Conservation (phyloP, 2,329 filamentous ascomycete genomes). For the Pseudocercospora eumusae region DNA sequence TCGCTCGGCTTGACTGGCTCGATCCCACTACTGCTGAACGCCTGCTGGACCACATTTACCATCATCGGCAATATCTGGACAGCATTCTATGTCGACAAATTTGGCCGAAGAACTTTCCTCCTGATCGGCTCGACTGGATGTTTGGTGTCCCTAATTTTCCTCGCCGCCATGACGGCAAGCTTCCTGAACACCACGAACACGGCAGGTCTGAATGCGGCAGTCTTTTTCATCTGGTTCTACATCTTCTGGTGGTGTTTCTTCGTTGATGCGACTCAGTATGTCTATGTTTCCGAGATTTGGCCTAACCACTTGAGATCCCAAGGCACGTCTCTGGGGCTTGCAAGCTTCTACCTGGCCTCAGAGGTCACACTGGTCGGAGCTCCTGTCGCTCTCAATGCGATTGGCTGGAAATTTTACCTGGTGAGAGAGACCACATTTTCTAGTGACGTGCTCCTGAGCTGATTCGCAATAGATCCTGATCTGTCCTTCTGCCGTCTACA, state of each 20-base stretch:
- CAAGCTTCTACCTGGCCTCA: constrained; percentile 41
- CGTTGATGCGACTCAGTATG: constrained; percentile 52
- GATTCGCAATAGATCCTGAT: constrained; percentile 39
- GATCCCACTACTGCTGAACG: constrained; percentile 48
- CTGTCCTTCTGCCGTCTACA: constrained; percentile 33
- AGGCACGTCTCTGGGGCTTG: constrained; percentile 43
- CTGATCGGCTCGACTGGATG: constrained; percentile 48
- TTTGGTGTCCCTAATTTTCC: constrained; percentile 45
- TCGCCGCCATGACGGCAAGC: constrained; percentile 46
- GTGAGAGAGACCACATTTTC: constrained; percentile 40
- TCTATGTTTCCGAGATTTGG: constrained; percentile 48
- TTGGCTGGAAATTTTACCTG: constrained; percentile 50
- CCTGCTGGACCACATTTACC: constrained; percentile 47
- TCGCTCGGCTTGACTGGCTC: constrained; percentile 42
- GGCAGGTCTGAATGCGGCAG: constrained; percentile 44
- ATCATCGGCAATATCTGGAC: constrained; percentile 46
- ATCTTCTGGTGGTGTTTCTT: constrained; percentile 49
- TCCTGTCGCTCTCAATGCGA: constrained; percentile 44
- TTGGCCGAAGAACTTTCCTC: constrained; percentile 49
- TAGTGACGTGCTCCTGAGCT: not conserved
- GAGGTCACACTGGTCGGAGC: constrained; percentile 41
- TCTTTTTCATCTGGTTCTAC: constrained; percentile 49
- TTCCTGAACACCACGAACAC: constrained; percentile 39
- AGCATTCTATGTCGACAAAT: constrained; percentile 46
- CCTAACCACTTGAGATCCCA: constrained; percentile 45